phyloP scores from a whole-genome alignment of 208 protist genomes.

The Crithidia expoeki region DNA sequence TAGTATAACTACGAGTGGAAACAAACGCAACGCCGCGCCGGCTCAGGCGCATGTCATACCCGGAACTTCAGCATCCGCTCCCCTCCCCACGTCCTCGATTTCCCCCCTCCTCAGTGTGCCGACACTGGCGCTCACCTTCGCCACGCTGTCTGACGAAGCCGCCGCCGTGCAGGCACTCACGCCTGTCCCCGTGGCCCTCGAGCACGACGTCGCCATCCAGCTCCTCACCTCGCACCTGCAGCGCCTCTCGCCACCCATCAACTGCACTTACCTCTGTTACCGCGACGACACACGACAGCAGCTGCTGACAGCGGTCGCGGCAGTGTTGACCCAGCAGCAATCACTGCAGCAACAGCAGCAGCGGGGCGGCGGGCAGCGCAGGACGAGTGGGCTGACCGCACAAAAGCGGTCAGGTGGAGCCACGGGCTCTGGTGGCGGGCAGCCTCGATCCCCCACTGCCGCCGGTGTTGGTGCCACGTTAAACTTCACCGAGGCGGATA shows the following conservation, averaged over 20 bases:
- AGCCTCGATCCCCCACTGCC: background rate
- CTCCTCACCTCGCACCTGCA: slow-evolving; percentile 69
- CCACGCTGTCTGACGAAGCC: slow-evolving; percentile 57
- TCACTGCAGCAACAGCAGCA: slow-evolving; percentile 26
- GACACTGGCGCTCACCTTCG: slow-evolving; percentile 47
- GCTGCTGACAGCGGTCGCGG: slow-evolving; percentile 30
- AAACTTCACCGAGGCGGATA: slow-evolving; percentile 44
- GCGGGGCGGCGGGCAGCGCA: slow-evolving; percentile 9
- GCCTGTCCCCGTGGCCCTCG: slow-evolving; percentile 50
- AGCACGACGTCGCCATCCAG: slow-evolving; percentile 63
- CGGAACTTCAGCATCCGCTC: background rate
- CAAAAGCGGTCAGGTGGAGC: slow-evolving; percentile 2
- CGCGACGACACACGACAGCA: slow-evolving; percentile 40
- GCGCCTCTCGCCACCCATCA: slow-evolving; percentile 48
- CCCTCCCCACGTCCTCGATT: background rate
- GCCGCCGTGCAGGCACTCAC: slow-evolving; percentile 45
- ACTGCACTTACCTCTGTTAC: slow-evolving; percentile 83
- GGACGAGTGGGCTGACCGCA: background rate
- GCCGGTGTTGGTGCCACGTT: background rate
- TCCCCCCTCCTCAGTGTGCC: slow-evolving; percentile 46
- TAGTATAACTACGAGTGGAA: background rate
- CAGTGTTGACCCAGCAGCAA: slow-evolving; percentile 32
- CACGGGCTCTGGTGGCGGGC: background rate
- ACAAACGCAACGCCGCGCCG: slow-evolving; percentile 6
- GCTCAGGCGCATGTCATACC: slow-evolving; percentile 27